Conservation (phyloP, 176 grass and related monocot species). For the Pharus latifolius region DNA sequence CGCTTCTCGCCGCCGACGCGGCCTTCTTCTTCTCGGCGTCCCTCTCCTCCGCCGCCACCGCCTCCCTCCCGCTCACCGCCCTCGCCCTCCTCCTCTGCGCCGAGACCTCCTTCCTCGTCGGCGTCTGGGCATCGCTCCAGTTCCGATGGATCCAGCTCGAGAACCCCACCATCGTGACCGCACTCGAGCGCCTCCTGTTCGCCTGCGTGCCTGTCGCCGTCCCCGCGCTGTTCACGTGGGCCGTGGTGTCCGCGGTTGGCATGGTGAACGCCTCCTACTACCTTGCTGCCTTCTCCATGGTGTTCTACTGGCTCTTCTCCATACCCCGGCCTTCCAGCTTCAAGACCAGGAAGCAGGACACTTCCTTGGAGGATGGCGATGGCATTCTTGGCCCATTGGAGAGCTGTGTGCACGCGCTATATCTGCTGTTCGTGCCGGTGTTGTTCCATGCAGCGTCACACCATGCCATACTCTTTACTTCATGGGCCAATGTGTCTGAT, state of each 20-base stretch:
- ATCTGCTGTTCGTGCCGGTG: slow-evolving; percentile 70
- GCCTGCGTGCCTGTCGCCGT: slow-evolving; percentile 65
- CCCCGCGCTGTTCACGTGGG: slow-evolving; percentile 77
- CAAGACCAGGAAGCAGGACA: slow-evolving; percentile 58
- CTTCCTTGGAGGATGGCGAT: slow-evolving; percentile 10
- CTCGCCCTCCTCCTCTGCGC: slow-evolving; percentile 88
- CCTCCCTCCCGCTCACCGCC: slow-evolving; percentile 51
- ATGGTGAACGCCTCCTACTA: slow-evolving; percentile 86
- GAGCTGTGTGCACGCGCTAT: slow-evolving; percentile 69
- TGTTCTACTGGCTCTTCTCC: slow-evolving; percentile 97
- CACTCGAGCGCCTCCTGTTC: slow-evolving; percentile 81
- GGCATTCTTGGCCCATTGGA: slow-evolving; percentile 72
- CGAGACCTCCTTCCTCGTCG: slow-evolving; percentile 83
- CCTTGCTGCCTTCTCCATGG: slow-evolving; percentile 54
- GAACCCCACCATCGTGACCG: slow-evolving; percentile 65
- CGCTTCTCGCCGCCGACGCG: slow-evolving; percentile 56
- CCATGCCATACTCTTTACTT: slow-evolving; percentile 69
- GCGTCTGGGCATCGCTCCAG: slow-evolving; percentile 90
- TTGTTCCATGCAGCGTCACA: slow-evolving; percentile 67
- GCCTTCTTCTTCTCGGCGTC: slow-evolving; percentile 96
- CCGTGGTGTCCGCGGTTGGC: slow-evolving; percentile 67
- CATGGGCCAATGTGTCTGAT: slow-evolving; percentile 58
- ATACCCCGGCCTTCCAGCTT: slow-evolving; percentile 69
- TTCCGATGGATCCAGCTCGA: slow-evolving; percentile 99
- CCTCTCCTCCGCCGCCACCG: slow-evolving; percentile 34